Percentiles rank a stretch among this genome's conserved stretches.
phyloP scores from a whole-genome alignment of 768 basidiomycete species.

The Tylopilus plumbeoviolaceoides region DNA sequence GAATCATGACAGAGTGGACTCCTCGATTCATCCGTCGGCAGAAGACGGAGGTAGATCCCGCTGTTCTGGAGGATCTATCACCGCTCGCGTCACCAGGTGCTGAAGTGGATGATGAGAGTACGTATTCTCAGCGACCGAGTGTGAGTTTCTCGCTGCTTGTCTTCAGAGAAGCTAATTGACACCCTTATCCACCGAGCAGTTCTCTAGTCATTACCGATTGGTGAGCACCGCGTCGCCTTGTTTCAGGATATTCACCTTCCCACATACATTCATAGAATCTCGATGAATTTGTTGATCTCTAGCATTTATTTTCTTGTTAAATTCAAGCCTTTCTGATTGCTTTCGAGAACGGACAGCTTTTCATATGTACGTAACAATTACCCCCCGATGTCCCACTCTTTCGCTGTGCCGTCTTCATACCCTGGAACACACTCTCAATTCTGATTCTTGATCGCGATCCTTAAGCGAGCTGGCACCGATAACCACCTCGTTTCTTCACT shows the following conservation, averaged over 20 bases:
- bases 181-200: conserved; percentile 8
- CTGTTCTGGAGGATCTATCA: conserved; percentile 4
- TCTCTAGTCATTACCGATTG: conserved; percentile 22
- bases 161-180: not conserved
- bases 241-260: not conserved
- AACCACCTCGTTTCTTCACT: no score
- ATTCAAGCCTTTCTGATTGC: not conserved
- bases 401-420: not conserved
- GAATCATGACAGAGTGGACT: not conserved
- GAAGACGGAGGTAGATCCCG: conserved; percentile 10
- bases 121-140: conserved; percentile 18
- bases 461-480: no score
- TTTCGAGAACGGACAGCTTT: not conserved
- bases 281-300: conserved; percentile 22
- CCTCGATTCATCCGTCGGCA: conserved; percentile 7
- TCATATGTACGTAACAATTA: not conserved
- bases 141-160: conserved; percentile 3
- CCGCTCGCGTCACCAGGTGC: not conserved
- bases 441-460: not conserved
- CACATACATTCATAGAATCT: conserved; percentile 14
- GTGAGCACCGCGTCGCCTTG: conserved; percentile 7
- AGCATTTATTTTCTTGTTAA: not conserved
- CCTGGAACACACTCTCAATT: not conserved
- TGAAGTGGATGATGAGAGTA: not conserved
- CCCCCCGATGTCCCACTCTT: not conserved